Base-by-base conservation (phyloP, 73 alveolate genomes). In the Breviolum minutum region DNA sequence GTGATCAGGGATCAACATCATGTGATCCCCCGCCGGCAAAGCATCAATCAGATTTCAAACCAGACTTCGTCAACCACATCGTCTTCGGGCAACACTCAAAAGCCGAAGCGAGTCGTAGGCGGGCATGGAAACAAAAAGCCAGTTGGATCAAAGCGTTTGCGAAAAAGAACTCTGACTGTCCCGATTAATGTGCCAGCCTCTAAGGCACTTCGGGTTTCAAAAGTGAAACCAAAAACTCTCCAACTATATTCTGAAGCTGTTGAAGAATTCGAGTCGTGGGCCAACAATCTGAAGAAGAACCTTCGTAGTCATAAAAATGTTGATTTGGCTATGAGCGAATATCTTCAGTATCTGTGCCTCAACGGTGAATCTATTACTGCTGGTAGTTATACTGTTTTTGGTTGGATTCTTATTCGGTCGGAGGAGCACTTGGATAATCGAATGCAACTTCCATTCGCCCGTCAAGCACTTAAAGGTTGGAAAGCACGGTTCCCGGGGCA, bases 391-490 rank as follows among this genome's bases (percentile, higher is more conserved):
- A 73, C 96, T 14, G 74, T 89, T 0, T 89, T 89, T 27, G 96
- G 96, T 5, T 69, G 62, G 61, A 89, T 89, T 17, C 5, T 9
- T 17, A 26, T 89, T 5, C 40, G 87, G 68, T 70, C 96, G 3
- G 0, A 6, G 2, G n/a, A 32, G 13, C 96, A 89, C 24, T 9
- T 70, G 76, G 71, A 69, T 0, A 60, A 22, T 0, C 4, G n/a
- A 11, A 40, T 30, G 0, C 83, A 87, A 27, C 22, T 87, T 32
- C 95, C 95, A 13, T 66, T 87, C 30, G 20, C 96, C 0, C 82
- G 83, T 0, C 84, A 89, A 32, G 96, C 96, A 3, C 8, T 89
- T 73, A 89, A 89, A 22, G 96, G 96, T 11, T 89, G 96, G 96
- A 6, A 8, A 30, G 22, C 84, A 0, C 86, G 77, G 7, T 89